phyloP scores from a whole-genome alignment of 2,329 filamentous ascomycete genomes.

The Beauveria bassiana region DNA sequence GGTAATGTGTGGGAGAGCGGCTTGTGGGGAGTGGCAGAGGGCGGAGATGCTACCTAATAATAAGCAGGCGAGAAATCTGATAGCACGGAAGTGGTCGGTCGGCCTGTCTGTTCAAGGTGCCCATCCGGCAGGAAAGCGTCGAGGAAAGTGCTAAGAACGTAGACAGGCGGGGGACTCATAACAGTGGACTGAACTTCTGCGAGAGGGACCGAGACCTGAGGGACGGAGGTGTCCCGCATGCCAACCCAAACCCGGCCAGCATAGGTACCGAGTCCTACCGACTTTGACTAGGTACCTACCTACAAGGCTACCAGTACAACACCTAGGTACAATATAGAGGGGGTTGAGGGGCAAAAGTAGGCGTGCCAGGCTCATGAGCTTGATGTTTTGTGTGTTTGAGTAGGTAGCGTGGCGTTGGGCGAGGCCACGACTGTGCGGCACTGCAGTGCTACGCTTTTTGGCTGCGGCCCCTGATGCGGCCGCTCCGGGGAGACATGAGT shows the following conservation, averaged over 20 bases:
- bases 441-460: neutral
- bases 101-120: neutral
- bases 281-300: too few species aligned
- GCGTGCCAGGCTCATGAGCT: neutral
- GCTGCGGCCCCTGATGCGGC: neutral
- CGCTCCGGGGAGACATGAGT: neutral
- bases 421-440: neutral
- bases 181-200: neutral
- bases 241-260: too few species aligned
- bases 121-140: neutral
- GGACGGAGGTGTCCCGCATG: too few species aligned
- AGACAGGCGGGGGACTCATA: neutral
- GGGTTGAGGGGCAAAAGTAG: neutral
- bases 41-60: neutral
- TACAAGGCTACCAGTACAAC: neutral
- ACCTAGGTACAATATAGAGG: neutral
- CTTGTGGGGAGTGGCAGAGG: neutral
- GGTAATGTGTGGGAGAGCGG: constrained; percentile 5
- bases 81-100: neutral
- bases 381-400: too few species aligned
- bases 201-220: neutral
- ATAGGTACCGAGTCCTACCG: too few species aligned
- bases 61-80: neutral
- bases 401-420: neutral
- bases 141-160: neutral